A percentile compares a stretch with the other conserved stretches of the same genome.
phyloP scores from a whole-genome alignment of 805 yeast genomes.

The Cyberlindnera saturnus region DNA sequence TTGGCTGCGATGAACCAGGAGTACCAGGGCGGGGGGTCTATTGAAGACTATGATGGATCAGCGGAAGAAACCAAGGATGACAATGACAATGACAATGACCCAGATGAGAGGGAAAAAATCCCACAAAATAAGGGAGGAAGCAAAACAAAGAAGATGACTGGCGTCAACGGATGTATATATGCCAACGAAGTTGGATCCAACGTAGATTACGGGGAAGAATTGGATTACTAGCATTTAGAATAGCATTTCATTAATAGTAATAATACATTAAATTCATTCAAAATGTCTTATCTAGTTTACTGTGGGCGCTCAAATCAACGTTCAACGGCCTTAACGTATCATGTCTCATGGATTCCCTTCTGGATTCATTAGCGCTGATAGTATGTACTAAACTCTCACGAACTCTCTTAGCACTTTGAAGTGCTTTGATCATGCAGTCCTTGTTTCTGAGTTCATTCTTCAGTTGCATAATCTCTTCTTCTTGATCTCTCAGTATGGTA shows the following conservation, averaged over 20 bases:
- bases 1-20: neutral
- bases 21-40: neutral
- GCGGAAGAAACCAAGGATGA: neutral
- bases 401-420: slow-evolving; percentile 58
- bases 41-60: neutral
- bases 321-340: slow-evolving; percentile 19
- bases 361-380: slow-evolving; percentile 16
- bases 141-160: neutral
- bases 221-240: neutral
- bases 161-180: neutral
- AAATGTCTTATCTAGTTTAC: neutral
- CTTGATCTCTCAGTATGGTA: slow-evolving; percentile 46
- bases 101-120: neutral
- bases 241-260: neutral
- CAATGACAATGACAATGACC: too few relatives aligned
- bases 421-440: slow-evolving; percentile 71
- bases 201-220: neutral
- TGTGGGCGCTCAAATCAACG: slow-evolving; percentile 7
- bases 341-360: slow-evolving; percentile 16
- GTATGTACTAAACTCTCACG: slow-evolving; percentile 33
- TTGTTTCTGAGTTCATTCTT: slow-evolving; percentile 60
- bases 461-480: slow-evolving; percentile 62
- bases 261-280: neutral
- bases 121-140: neutral
- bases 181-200: neutral